Evolutionary conservation across 2,329 filamentous ascomycete species (phyloP).

Genomic region (Fusarium sp.): DNA sequence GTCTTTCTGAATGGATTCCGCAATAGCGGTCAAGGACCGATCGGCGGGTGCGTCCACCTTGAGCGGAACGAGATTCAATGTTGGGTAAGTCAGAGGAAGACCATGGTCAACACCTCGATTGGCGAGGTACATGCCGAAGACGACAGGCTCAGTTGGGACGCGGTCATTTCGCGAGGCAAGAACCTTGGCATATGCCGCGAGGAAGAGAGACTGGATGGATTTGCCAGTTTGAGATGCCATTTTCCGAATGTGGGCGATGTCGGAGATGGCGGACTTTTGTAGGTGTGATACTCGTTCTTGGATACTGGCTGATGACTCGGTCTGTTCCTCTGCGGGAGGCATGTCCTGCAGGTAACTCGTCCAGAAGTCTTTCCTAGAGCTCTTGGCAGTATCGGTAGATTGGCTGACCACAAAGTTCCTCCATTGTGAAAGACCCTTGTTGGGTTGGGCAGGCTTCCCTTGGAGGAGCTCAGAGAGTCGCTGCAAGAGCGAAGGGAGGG

Average conservation of each 20-base stretch:
- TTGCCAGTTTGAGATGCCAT: slow-evolving; percentile 65
- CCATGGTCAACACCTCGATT: slow-evolving; percentile 72
- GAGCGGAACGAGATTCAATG: slow-evolving; percentile 83
- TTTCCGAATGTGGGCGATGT: slow-evolving; percentile 47
- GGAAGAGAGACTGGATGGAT: slow-evolving; percentile 79
- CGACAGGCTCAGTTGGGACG: slow-evolving; percentile 49
- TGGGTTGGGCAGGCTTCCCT: background rate
- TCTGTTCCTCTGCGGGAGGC: background rate
- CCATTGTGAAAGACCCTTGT: slow-evolving; percentile 43
- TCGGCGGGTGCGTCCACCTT: slow-evolving; percentile 57
- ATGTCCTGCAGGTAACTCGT: slow-evolving; percentile 50
- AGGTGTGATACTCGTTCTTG: slow-evolving; percentile 51
- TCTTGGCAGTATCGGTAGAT: background rate
- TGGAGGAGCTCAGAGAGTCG: slow-evolving; percentile 34
- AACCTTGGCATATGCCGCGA: slow-evolving; percentile 74
- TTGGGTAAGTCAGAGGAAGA: slow-evolving; percentile 69
- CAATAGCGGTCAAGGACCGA: slow-evolving; percentile 60
- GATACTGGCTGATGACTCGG: background rate
- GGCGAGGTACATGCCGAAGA: slow-evolving; percentile 86
- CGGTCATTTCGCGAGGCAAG: slow-evolving; percentile 50
- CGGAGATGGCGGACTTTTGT: slow-evolving; percentile 58
- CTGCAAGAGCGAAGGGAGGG: slow-evolving; percentile 73
- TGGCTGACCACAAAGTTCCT: slow-evolving; percentile 33
- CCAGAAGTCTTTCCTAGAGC: slow-evolving; percentile 55
- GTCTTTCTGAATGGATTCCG: slow-evolving; percentile 74